Base-by-base conservation (phyloP, 1,284 basidiomycete species). In the Phellopilus nigrolimitatus region DNA sequence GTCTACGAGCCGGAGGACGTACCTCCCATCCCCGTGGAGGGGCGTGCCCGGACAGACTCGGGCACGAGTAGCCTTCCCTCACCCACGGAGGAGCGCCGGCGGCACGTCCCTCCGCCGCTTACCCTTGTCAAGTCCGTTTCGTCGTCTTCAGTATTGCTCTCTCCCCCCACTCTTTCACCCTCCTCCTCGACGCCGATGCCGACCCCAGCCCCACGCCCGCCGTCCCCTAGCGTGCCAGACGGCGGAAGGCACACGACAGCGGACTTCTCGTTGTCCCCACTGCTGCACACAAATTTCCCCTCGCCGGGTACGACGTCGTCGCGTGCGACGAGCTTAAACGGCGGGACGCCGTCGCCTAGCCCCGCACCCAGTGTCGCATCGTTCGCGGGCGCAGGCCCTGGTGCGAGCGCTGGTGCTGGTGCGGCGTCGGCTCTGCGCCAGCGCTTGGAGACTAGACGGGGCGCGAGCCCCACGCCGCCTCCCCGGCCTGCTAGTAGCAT, bases 201-300 rank as follows among this genome's bases (percentile, higher is more conserved):
- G 27, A 19, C n/a, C 34, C 53, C 3, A 24, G 39, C 9, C n/a
- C n/a, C n/a, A n/a, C 17, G 21, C n/a, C 34, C 19, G 13, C 40
- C 24, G n/a, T 15, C 15, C 31, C 15, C 12, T 17, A 22, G 44
- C 34, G 13, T 42, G 25, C 9, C 31, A 36, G 12, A 37, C 3
- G 33, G 34, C 27, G 39, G 36, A 28, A 24, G 34, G 17, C n/a
- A n/a, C n/a, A 46, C 50, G n/a, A 45, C 50, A 3, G 33, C 37
- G 3, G 43, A 45, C 6, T 47, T 22, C 17, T 27, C 22, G 13
- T 55, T 56, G 17, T 60, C 58, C 9, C 59, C 61, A 8, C 45
- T 59, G 2, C 53, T 61, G 12, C 57, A 57, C 33, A 59, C 62
- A 24, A 49, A 54, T 6, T 54, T 56, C 37, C 28, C 44, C 19